Evolutionary conservation across 2,329 filamentous ascomycete genomes (phyloP).

Genomic region (Aspergillus jensenii): DNA sequence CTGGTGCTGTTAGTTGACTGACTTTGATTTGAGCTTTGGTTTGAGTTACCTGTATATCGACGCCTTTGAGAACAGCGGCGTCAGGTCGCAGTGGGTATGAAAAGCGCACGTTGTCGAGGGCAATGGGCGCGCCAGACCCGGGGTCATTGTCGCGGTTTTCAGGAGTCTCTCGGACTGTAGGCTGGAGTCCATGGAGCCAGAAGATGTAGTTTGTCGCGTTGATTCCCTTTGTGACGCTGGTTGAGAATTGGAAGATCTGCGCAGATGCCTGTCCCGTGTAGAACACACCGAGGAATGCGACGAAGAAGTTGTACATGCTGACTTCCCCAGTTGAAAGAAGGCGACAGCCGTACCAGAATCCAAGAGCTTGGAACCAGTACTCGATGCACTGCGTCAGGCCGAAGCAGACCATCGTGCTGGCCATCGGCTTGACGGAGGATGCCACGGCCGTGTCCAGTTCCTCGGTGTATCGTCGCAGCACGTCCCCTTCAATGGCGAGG

Average conservation of each 20-base stretch:
- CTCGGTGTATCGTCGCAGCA: constrained; percentile 68
- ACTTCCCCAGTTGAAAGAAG: constrained; percentile 72
- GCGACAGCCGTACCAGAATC: constrained; percentile 88
- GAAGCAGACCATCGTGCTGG: constrained; percentile 65
- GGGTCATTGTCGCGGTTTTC: constrained; percentile 67
- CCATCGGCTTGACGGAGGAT: constrained; percentile 54
- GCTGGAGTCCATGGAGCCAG: constrained; percentile 77
- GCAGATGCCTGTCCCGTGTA: constrained; percentile 92
- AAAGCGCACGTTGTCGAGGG: constrained; percentile 85
- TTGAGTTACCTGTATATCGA: constrained; percentile 58
- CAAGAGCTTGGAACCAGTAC: constrained; percentile 80
- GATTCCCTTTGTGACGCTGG: constrained; percentile 91
- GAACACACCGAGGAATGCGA: constrained; percentile 83
- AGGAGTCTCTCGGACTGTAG: constrained; percentile 79
- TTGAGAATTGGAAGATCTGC: constrained; percentile 82
- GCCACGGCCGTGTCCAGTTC: constrained; percentile 53
- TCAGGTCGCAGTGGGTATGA: constrained; percentile 88
- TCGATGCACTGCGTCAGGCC: constrained; percentile 79
- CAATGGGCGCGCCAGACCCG: constrained; percentile 53
- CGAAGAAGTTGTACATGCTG: constrained; percentile 81
- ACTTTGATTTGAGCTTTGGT: too few species aligned
- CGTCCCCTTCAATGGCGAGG: constrained; percentile 81
- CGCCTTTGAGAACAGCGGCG: constrained; percentile 81
- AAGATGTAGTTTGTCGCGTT: constrained; percentile 79
- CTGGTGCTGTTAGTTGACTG: not conserved